Percentiles rank a stretch among this genome's conserved stretches.
Evolutionary conservation across 1,284 basidiomycete species (phyloP).

Genomic region (Malassezia globosa): DNA sequence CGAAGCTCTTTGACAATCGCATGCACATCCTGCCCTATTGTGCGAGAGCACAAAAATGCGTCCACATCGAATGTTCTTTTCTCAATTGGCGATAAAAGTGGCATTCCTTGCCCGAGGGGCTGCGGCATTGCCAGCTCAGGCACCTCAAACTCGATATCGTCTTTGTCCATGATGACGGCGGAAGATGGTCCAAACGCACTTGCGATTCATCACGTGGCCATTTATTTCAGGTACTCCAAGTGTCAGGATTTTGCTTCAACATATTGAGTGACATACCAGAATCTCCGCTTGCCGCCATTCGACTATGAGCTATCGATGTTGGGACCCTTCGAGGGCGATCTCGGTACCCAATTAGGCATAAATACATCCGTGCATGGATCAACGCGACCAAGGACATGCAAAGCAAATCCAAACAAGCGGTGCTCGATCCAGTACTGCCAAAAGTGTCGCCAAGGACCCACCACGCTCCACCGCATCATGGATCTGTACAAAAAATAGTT

Average conservation of each 20-base stretch:
- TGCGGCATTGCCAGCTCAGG: conserved; percentile 9
- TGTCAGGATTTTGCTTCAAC: too few relatives aligned
- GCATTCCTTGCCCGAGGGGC: conserved; percentile 46
- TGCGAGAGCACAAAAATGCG: conserved; percentile 72
- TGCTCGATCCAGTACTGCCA: conserved; percentile 26
- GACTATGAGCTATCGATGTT: neutral
- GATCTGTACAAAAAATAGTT: conserved; percentile 22
- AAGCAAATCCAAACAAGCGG: conserved; percentile 21
- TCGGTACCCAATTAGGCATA: conserved; percentile 3
- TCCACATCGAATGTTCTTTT: conserved; percentile 61
- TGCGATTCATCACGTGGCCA: neutral
- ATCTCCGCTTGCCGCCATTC: neutral
- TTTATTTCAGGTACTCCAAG: too few relatives aligned
- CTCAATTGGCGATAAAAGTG: conserved; percentile 56
- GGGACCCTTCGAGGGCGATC: too few relatives aligned
- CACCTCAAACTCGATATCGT: neutral
- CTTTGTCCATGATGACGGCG: too few relatives aligned
- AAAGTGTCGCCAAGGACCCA: conserved; percentile 22
- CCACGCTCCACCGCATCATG: conserved; percentile 20
- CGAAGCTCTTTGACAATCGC: conserved; percentile 76
- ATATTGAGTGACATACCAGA: neutral
- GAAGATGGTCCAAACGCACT: conserved; percentile 4
- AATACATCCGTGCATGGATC: conserved; percentile 16
- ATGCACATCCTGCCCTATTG: conserved; percentile 67
- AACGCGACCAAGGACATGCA: conserved; percentile 18